These are phyloP conservation scores for Backusella psychrophila DNA, from an alignment of 192 early-diverging fungal genomes.

Conservation along the genomic window DNA sequence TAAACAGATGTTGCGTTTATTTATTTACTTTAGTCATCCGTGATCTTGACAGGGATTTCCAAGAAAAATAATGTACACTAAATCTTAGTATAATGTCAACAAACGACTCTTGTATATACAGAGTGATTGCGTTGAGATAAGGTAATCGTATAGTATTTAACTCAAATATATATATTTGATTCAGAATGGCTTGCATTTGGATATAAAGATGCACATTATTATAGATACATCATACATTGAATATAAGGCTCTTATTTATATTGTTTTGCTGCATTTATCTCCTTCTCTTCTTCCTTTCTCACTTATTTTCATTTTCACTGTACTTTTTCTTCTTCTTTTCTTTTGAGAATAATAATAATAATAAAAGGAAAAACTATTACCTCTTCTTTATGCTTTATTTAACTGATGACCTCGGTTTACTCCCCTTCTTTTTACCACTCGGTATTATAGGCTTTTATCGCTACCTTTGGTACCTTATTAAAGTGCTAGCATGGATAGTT, in stretches of 20 bases:
- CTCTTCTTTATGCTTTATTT: slow-evolving; percentile 53
- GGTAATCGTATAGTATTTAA: not conserved
- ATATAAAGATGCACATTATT: not conserved
- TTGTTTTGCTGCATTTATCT: not conserved
- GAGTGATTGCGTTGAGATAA: not conserved
- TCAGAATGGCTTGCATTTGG: not conserved
- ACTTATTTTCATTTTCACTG: not conserved
- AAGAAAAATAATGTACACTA: not conserved
- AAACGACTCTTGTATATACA: not conserved
- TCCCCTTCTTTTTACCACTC: slow-evolving; percentile 56
- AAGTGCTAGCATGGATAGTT: slow-evolving; percentile 48
- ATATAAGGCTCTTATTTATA: not conserved
- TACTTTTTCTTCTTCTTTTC: not conserved
- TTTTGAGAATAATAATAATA: not conserved
- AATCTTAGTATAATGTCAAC: not conserved
- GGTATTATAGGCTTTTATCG: slow-evolving; percentile 60
- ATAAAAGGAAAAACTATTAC: not conserved
- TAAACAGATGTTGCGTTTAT: not conserved
- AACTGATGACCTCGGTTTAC: slow-evolving; percentile 44
- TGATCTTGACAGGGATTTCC: not conserved
- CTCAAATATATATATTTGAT: not conserved
- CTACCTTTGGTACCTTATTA: slow-evolving; percentile 59
- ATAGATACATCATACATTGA: not conserved
- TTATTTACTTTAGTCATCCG: not conserved
- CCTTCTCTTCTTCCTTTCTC: not conserved